Percentiles rank a stretch among this genome's conserved stretches.
phyloP scores from a whole-genome alignment of 169 alveolate species.

The Cyclospora cayetanensis region DNA sequence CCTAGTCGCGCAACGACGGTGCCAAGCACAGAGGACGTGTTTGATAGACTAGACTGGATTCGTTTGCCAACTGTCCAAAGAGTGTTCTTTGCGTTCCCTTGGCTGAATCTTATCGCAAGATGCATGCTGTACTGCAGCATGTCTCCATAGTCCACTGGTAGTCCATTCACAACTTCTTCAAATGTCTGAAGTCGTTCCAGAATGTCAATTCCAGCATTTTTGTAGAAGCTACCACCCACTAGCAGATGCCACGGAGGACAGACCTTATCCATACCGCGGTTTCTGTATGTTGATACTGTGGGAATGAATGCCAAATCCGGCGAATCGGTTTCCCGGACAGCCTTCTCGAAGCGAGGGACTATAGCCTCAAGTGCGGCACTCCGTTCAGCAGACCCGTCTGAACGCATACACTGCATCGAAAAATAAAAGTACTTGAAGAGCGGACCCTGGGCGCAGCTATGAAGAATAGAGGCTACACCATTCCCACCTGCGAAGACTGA shows the following conservation, averaged over 20 bases:
- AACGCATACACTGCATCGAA: too few species aligned
- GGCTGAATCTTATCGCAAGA: neutral
- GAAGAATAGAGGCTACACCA: too few species aligned
- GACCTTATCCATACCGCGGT: neutral
- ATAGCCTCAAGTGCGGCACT: neutral
- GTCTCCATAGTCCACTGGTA: neutral
- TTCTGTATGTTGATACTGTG: neutral
- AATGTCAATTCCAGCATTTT: neutral
- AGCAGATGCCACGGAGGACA: conserved; percentile 13
- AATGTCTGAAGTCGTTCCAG: neutral
- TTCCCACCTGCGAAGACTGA: neutral
- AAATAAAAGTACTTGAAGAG: too few species aligned
- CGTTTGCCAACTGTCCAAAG: neutral
- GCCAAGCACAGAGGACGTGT: neutral
- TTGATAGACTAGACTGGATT: neutral
- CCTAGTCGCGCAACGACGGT: neutral
- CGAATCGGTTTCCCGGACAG: neutral
- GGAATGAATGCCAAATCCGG: conserved; percentile 2
- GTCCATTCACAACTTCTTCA: neutral
- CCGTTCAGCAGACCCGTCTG: neutral
- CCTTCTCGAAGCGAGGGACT: neutral
- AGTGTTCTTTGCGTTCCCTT: neutral
- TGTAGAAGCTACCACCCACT: neutral
- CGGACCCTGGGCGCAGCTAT: too few species aligned
- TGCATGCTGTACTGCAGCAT: neutral